Percentiles rank a stretch among this genome's conserved stretches.
phyloP scores from a whole-genome alignment of 2,329 filamentous ascomycete genomes.

The Coccinonectria pachysandricola region DNA sequence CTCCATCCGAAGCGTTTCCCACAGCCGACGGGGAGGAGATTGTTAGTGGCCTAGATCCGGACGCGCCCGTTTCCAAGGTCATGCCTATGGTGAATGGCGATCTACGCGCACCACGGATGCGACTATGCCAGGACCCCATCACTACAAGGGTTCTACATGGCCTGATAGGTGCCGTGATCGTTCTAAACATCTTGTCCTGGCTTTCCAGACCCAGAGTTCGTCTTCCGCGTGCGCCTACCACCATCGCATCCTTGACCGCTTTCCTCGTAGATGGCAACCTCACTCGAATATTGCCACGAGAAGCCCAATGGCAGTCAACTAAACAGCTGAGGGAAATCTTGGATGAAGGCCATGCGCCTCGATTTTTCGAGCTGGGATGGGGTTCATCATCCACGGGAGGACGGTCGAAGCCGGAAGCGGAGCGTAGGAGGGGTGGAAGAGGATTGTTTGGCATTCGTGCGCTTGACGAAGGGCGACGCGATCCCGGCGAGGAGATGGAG shows the following conservation, averaged over 20 bases:
- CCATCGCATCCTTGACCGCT: constrained; percentile 27
- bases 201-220: constrained; percentile 14
- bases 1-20: constrained; percentile 11
- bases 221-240: constrained; percentile 22
- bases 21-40: constrained; percentile 9
- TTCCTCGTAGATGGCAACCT: constrained; percentile 29
- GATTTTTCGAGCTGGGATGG: constrained; percentile 14
- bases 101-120: constrained; percentile 7
- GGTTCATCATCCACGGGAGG: constrained; percentile 6
- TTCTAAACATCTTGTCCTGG: constrained; percentile 20
- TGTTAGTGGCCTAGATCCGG: constrained; percentile 13
- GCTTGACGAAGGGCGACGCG: no score
- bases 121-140: constrained; percentile 19
- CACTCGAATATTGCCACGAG: constrained; percentile 15
- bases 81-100: constrained; percentile 13
- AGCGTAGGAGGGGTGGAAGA: constrained; percentile 9
- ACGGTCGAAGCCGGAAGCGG: constrained; percentile 8
- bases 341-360: constrained; percentile 5
- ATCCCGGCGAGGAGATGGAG: no score
- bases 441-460: no score
- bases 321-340: constrained; percentile 11
- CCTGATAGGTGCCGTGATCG: constrained; percentile 20
- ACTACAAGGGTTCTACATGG: constrained; percentile 25
- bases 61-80: constrained; percentile 13
- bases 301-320: constrained; percentile 16